These are phyloP conservation scores for Tetrastigma voinierianum DNA, from an alignment of 164 flowering plant species.

Conservation along the genomic window DNA sequence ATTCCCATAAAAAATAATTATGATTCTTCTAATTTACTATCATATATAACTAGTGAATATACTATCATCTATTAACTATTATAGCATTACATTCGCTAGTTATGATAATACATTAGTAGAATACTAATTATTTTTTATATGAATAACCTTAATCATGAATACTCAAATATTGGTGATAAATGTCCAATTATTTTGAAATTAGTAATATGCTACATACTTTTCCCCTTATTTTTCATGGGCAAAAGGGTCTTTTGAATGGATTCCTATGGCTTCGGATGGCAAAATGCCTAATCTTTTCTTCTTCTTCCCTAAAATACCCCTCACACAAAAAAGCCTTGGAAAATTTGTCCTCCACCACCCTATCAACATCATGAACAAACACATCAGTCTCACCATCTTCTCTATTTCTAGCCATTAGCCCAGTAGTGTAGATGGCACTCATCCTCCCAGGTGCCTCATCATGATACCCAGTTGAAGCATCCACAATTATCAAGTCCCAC, in stretches of 20 bases:
- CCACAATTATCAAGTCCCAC: constrained; percentile 68
- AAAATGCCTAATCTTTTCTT: constrained; percentile 48
- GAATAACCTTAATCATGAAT: no score
- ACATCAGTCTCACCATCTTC: constrained; percentile 51
- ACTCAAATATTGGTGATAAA: no score
- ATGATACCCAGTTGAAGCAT: constrained; percentile 55
- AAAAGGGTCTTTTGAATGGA: constrained; percentile 24
- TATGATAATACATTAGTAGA: no score
- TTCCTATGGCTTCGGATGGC: constrained; percentile 44
- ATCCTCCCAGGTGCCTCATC: constrained; percentile 55
- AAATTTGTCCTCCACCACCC: constrained; percentile 49
- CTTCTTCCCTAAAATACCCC: constrained; percentile 41
- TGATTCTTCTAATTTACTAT: no score
- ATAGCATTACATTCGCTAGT: no score
- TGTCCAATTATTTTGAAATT: no score
- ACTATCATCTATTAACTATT: no score
- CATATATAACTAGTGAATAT: no score
- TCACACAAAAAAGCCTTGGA: constrained; percentile 47
- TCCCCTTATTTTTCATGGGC: constrained; percentile 18
- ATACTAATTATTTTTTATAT: no score
- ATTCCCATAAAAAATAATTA: no score
- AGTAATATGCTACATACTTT: no score
- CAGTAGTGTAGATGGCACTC: constrained; percentile 54
- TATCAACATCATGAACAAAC: constrained; percentile 57
- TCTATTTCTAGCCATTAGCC: constrained; percentile 52